Conservation (phyloP, 176 grass and related monocot genomes). For the Secale cereale region DNA sequence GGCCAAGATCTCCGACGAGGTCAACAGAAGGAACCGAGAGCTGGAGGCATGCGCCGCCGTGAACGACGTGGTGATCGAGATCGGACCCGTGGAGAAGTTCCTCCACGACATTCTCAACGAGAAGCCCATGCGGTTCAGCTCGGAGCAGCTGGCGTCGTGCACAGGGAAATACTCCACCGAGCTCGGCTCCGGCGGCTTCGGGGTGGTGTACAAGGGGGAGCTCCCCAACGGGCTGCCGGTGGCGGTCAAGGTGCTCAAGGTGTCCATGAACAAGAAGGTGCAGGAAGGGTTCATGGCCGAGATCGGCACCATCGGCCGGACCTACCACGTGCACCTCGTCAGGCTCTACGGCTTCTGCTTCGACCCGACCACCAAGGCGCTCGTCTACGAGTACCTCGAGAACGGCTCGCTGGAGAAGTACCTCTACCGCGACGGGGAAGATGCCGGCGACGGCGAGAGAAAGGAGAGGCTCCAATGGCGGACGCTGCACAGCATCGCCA, state of each 20-base stretch:
- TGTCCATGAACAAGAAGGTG: constrained; percentile 37
- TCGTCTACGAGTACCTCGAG: constrained; percentile 78
- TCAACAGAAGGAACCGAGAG: background rate
- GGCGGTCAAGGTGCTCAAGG: constrained; percentile 60
- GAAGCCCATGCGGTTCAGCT: constrained; percentile 53
- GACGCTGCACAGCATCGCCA: constrained; percentile 41
- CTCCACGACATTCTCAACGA: constrained; percentile 53
- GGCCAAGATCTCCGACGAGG: background rate
- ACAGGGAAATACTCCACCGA: constrained; percentile 39
- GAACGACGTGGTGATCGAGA: constrained; percentile 34
- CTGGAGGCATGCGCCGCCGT: background rate
- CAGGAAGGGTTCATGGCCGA: constrained; percentile 81
- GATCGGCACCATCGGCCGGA: constrained; percentile 59
- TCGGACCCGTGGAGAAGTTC: constrained; percentile 46
- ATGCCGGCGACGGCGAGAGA: background rate
- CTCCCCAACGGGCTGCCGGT: constrained; percentile 44
- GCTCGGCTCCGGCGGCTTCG: constrained; percentile 60
- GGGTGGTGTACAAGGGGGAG: constrained; percentile 59
- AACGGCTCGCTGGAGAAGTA: constrained; percentile 67
- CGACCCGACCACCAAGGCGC: constrained; percentile 44
- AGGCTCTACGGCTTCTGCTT: constrained; percentile 87
- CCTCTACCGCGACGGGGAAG: constrained; percentile 20
- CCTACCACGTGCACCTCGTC: constrained; percentile 76
- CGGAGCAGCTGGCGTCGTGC: constrained; percentile 37
- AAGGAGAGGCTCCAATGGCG: constrained; percentile 23